These are phyloP conservation scores for Lepidium aucheri DNA, from an alignment of 345 rosid species.

Conservation along the genomic window DNA sequence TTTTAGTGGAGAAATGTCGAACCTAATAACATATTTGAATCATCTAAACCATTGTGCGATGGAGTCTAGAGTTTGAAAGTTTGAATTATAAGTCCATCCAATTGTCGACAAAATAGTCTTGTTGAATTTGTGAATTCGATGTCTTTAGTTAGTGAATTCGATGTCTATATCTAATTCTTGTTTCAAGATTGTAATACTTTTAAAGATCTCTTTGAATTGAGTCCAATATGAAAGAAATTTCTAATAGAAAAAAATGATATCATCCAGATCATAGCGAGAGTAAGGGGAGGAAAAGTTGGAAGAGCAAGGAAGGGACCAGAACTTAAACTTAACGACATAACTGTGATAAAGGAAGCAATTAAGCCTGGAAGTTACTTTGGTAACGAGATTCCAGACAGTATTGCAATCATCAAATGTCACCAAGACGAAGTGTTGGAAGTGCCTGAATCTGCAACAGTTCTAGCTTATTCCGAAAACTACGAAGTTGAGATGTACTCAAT, in stretches of 20 bases:
- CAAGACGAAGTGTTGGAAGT: conserved; percentile 83
- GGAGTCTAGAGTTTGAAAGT: too few species aligned
- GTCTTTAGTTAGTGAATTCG: too few species aligned
- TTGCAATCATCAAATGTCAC: conserved; percentile 65
- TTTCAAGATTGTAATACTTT: background rate
- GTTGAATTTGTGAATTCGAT: too few species aligned
- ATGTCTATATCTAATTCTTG: too few species aligned
- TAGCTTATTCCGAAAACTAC: conserved; percentile 72
- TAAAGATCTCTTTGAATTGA: background rate
- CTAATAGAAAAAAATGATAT: background rate
- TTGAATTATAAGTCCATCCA: too few species aligned
- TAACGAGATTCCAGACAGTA: conserved; percentile 36
- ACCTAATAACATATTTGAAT: too few species aligned
- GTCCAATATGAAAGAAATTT: background rate
- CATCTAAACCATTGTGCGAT: too few species aligned
- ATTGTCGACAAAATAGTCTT: too few species aligned
- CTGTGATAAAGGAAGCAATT: conserved; percentile 42
- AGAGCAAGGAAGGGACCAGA: conserved; percentile 71
- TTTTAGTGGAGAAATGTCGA: too few species aligned
- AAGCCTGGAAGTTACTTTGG: conserved; percentile 24
- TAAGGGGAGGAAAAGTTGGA: conserved; percentile 80
- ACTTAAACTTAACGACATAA: conserved; percentile 55
- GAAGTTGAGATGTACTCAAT: conserved; percentile 64
- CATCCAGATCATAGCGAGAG: conserved; percentile 63
- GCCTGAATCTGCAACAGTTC: conserved; percentile 55